phyloP scores from a whole-genome alignment of 208 protist species.

The Acanthamoeba healyi region DNA sequence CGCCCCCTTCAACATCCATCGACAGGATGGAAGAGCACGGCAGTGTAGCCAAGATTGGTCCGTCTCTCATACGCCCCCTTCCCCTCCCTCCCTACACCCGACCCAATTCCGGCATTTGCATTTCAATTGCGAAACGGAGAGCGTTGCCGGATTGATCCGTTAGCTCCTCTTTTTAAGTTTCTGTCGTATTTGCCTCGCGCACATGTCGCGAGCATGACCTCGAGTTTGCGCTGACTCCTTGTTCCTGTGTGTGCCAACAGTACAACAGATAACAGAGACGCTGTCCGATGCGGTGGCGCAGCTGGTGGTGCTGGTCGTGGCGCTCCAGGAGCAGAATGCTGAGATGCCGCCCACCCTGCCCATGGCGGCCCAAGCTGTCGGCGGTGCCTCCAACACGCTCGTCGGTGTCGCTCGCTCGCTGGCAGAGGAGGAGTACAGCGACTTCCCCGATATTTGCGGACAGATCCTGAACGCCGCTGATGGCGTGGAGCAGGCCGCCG shows the following conservation, averaged over 20 bases:
- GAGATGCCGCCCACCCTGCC: constrained; percentile 67
- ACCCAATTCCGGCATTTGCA: neutral
- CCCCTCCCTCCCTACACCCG: neutral
- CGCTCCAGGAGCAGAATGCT: constrained; percentile 70
- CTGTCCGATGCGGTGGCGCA: constrained; percentile 71
- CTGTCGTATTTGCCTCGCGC: too few species aligned
- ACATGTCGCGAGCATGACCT: neutral
- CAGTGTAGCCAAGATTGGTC: constrained; percentile 46
- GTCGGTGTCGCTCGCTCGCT: constrained; percentile 56
- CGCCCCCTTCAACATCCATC: too few species aligned
- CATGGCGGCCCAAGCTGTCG: constrained; percentile 21
- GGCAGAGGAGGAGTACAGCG: constrained; percentile 61
- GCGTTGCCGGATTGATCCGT: too few species aligned
- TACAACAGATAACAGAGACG: constrained; percentile 75
- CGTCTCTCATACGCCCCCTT: neutral
- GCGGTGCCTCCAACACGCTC: constrained; percentile 5
- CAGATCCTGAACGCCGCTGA: constrained; percentile 43
- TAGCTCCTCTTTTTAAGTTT: too few species aligned
- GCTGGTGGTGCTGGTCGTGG: constrained; percentile 72
- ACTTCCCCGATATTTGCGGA: constrained; percentile 50
- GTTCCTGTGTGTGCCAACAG: neutral
- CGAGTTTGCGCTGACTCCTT: neutral
- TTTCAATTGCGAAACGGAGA: neutral
- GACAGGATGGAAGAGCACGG: neutral
- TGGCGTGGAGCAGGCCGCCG: constrained; percentile 65